phyloP scores from a whole-genome alignment of 257 asterid species.

The Solanum etuberosum region DNA sequence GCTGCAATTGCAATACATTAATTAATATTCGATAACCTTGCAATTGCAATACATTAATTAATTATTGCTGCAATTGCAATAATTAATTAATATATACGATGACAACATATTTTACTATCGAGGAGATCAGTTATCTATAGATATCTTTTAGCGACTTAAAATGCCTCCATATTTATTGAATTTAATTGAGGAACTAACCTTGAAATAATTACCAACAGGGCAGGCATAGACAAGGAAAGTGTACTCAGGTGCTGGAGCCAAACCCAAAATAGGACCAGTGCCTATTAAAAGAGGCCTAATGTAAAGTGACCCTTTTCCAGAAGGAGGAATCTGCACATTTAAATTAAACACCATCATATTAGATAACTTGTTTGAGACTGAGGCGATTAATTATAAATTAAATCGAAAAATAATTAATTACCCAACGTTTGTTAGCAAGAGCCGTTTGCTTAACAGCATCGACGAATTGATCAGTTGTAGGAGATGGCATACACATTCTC shows the following conservation, averaged over 20 bases:
- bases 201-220: conserved; percentile 82
- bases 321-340: conserved; percentile 70
- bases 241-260: conserved; percentile 68
- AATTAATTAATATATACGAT: too few species aligned
- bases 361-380: neutral
- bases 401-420: conserved; percentile 17
- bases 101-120: too few species aligned
- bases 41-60: too few species aligned
- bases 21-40: neutral
- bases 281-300: conserved; percentile 82
- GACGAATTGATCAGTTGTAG: conserved; percentile 44
- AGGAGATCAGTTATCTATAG: neutral
- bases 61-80: too few species aligned
- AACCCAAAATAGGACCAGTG: conserved; percentile 65
- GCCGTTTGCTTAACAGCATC: conserved; percentile 61
- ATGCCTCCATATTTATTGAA: neutral
- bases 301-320: conserved; percentile 77
- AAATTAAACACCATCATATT: neutral
- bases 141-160: neutral
- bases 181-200: conserved; percentile 24
- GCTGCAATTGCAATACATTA: conserved; percentile 16
- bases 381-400: neutral
- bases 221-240: conserved; percentile 75
- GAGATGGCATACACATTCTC: conserved; percentile 73
- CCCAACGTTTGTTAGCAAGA: conserved; percentile 76